Conservation (phyloP, 2,329 filamentous ascomycete genomes). For the Colletotrichum gigasporum region DNA sequence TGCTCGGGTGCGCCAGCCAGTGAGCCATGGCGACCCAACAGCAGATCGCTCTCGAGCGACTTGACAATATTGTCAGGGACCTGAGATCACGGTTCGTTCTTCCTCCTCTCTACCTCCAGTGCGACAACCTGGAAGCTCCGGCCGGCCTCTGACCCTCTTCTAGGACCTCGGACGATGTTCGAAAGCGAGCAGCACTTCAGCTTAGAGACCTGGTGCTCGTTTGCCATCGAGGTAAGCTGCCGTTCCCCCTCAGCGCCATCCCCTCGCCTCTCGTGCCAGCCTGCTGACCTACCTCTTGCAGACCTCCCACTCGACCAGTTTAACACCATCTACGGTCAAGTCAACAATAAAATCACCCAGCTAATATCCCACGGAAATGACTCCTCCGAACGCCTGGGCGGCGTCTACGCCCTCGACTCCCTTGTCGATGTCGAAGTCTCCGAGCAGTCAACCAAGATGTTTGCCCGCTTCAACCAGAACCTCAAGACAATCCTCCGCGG, state of each 20-base stretch:
- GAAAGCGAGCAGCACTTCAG: slow-evolving; percentile 62
- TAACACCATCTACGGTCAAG: slow-evolving; percentile 62
- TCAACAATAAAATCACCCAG: slow-evolving; percentile 66
- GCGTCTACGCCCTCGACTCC: slow-evolving; percentile 89
- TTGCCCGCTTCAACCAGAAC: slow-evolving; percentile 91
- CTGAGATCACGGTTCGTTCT: slow-evolving; percentile 62
- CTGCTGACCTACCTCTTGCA: slow-evolving; percentile 37
- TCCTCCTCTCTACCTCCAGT: neutral
- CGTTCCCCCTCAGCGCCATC: slow-evolving; percentile 1
- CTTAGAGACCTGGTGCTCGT: slow-evolving; percentile 64
- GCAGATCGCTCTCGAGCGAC: slow-evolving; percentile 63
- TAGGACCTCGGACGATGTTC: slow-evolving; percentile 54
- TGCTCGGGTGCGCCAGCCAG: slow-evolving; percentile 32
- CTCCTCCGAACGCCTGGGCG: slow-evolving; percentile 87
- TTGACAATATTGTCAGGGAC: slow-evolving; percentile 64
- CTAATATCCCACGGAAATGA: slow-evolving; percentile 88
- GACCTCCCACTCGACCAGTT: slow-evolving; percentile 88
- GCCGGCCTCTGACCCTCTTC: neutral
- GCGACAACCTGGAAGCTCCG: neutral
- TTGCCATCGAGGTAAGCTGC: slow-evolving; percentile 61
- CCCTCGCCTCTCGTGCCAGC: neutral
- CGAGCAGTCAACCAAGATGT: slow-evolving; percentile 85
- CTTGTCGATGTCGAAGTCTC: slow-evolving; percentile 97
- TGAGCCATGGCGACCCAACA: slow-evolving; percentile 54
- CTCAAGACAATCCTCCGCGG: slow-evolving; percentile 88